Evolutionary conservation across 371 early-diverging fungal genomes (phyloP), one percentile per base, ranked within the genome.

Genomic region (Mortierella sp.): DNA sequence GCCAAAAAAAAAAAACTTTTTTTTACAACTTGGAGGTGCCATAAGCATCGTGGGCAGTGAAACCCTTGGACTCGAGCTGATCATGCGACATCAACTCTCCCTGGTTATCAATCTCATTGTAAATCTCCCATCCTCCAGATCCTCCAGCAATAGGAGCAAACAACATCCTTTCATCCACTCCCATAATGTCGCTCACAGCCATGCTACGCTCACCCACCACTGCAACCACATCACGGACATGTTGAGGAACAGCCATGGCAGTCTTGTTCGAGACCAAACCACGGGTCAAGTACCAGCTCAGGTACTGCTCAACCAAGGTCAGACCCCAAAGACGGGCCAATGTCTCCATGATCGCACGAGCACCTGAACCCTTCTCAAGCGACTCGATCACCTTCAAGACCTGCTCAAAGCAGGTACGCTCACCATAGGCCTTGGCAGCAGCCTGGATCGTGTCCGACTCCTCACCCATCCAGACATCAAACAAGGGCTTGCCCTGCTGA

Each of bases 401-500:
- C 79, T 87, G 84, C 55, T 92, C 89, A 37, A 90, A 67, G 60
- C 81, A 82, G 45, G 92, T 83, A 37, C 90, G 82, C 72, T 92
- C 92, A 60, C 92, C 93, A 62, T 84, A 87, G 18, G 91, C 84
- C 55, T 84, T 80, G 25, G 90, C 85, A 4, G 86, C 65, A 7
- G 82, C 84, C 77, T 93, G 92, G 63, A 93, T 88, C 1, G 81
- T 68, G 58, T 92, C 92, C 23, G 87, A 85, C 74, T 91, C 89
- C 68, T 90, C 83, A 51, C 80, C 69, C 92, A 92, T 91, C 93
- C 93, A 93, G 46, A 90, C 87, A 43, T 92, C 88, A 68, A 88
- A 92, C 71, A 91, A 48, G 7, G 62, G 51, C 60, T 80, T 69
- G 58, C 87, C 88, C 11, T 65, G 47, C 57, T 60, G 47, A 45